Percentiles rank a stretch among this genome's conserved stretches.
phyloP scores from a whole-genome alignment of 352 stramenopile genomes.

The Poterioochromonas sp. region DNA sequence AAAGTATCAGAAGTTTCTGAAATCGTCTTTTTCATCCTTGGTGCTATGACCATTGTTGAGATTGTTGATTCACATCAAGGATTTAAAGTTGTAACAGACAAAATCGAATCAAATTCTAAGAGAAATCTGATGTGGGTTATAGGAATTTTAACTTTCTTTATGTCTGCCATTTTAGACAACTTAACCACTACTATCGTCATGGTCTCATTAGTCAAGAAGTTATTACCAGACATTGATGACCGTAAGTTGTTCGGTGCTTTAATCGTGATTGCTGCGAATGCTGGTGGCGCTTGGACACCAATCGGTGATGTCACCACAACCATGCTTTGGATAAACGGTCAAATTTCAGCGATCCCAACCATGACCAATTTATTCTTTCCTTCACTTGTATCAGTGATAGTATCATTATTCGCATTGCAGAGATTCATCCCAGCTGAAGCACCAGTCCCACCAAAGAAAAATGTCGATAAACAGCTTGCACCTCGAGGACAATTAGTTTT shows the following conservation, averaged over 20 bases:
- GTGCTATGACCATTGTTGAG: slow-evolving; percentile 64
- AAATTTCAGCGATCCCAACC: slow-evolving; percentile 59
- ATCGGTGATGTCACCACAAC: slow-evolving; percentile 69
- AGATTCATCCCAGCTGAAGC: slow-evolving; percentile 40
- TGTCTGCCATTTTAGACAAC: slow-evolving; percentile 64
- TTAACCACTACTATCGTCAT: slow-evolving; percentile 69
- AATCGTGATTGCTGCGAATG: slow-evolving; percentile 65
- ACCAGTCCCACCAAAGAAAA: not conserved
- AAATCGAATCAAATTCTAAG: slow-evolving; percentile 61
- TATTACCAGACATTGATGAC: slow-evolving; percentile 56
- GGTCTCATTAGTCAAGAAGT: slow-evolving; percentile 57
- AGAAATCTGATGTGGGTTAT: slow-evolving; percentile 63
- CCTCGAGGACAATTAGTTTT: slow-evolving; percentile 57
- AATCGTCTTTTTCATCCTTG: slow-evolving; percentile 67
- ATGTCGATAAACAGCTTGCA: slow-evolving; percentile 41
- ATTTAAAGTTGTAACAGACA: slow-evolving; percentile 64
- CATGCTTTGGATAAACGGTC: slow-evolving; percentile 67
- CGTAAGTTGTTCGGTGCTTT: slow-evolving; percentile 60
- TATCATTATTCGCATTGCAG: slow-evolving; percentile 54
- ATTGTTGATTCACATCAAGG: slow-evolving; percentile 63
- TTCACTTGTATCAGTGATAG: slow-evolving; percentile 56
- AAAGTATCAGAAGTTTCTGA: slow-evolving; percentile 63
- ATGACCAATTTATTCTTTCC: slow-evolving; percentile 59
- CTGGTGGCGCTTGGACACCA: slow-evolving; percentile 62
- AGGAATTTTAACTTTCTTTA: slow-evolving; percentile 62